phyloP scores from a whole-genome alignment of 2,329 filamentous ascomycete genomes.

The Pyrenophora graminea region DNA sequence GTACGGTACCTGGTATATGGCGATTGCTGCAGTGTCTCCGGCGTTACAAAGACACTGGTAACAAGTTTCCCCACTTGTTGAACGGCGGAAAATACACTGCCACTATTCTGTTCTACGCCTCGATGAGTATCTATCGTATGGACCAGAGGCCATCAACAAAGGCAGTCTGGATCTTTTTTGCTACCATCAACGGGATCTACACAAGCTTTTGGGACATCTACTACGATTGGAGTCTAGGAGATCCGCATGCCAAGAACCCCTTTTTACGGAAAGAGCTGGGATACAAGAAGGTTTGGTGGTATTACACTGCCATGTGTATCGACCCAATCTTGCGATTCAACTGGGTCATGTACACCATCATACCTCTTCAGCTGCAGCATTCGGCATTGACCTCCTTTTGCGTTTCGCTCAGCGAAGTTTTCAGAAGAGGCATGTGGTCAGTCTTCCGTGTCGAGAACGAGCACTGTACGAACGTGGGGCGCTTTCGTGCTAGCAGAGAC shows the following conservation, averaged over 20 bases:
- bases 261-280: conserved; percentile 72
- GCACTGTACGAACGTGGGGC: conserved; percentile 79
- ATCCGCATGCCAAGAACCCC: conserved; percentile 69
- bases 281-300: conserved; percentile 77
- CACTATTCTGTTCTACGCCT: conserved; percentile 78
- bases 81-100: conserved; percentile 91
- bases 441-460: conserved; percentile 97
- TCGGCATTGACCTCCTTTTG: conserved; percentile 80
- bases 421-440: conserved; percentile 87
- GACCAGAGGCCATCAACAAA: conserved; percentile 61
- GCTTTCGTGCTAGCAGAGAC: conserved; percentile 87
- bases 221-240: conserved; percentile 95
- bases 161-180: conserved; percentile 78
- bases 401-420: conserved; percentile 76
- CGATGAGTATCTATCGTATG: conserved; percentile 82
- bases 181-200: conserved; percentile 81
- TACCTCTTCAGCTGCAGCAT: conserved; percentile 77
- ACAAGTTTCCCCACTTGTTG: conserved; percentile 87
- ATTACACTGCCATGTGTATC: conserved; percentile 81
- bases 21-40: conserved; percentile 87
- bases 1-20: conserved; percentile 83
- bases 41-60: conserved; percentile 83
- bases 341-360: conserved; percentile 93
- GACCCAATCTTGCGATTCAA: conserved; percentile 88
- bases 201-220: conserved; percentile 88